Base-by-base conservation (phyloP, 441 rosid species). In the Iberis amara region DNA sequence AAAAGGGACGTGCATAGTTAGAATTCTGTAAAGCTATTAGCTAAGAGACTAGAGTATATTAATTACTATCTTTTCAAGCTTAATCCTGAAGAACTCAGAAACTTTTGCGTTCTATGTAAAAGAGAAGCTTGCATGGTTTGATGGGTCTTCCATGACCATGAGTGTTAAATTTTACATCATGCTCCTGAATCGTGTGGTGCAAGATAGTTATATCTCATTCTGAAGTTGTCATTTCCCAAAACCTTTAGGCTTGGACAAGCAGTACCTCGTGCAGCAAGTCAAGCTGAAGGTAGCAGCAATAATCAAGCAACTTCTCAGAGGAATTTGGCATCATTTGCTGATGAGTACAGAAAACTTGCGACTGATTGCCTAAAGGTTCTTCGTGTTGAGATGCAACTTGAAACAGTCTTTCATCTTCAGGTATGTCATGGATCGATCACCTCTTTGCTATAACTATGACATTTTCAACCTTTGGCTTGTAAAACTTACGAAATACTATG, bases 351-450 rank as follows among this genome's bases (percentile, higher is more conserved):
- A 65, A 89, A 85, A 78, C 79, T 94, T 57, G 96, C 99, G 15
- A 77, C 87, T 51, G 97, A 94, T 64, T 94, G 99, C 75, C 71
- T 94, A 21, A 94, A 89, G 72, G 97, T 89, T 74, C 75, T 94
- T 73, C 95, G 94, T 26, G 84, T 94, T 21, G 99, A 94, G 78
- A 89, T 89, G 97, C 96, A 86, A 70, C 56, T 94, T 80, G 96
- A 89, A 64, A 86, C 97, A 65, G 68, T 89, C 75, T 94, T 85
- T 68, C 95, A 86, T 75, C 56, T 89, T 78, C 99, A 94, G 97
- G 97, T 94, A 62, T 63, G 72, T 61, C 51, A 7, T 65, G 43
- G 26, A 52, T 56, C 39, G 26, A 52, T 56, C 39, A 52, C 36
- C 13, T 32, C 30, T 13, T 60, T 57, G 45, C 13, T 54, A 46